Conservation (phyloP, 2,329 filamentous ascomycete genomes). For the Chaetothyriales sp. region DNA sequence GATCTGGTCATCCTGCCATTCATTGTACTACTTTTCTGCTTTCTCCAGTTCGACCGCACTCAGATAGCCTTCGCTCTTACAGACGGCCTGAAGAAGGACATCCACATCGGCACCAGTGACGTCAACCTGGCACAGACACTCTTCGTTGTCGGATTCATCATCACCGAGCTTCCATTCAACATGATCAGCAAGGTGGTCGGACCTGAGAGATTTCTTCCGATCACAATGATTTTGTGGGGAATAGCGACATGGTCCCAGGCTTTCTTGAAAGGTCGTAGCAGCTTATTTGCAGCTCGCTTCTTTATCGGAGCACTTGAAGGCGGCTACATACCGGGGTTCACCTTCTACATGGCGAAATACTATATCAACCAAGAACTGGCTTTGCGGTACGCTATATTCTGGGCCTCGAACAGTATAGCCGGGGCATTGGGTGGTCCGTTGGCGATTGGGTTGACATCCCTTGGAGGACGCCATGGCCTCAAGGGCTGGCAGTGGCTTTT, state of each 20-base stretch:
- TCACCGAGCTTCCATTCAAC: constrained; percentile 23
- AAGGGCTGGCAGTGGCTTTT: constrained; percentile 33
- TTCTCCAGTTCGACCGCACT: too few species aligned
- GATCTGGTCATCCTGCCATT: too few species aligned
- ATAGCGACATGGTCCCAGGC: constrained; percentile 18
- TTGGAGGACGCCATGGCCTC: constrained; percentile 31
- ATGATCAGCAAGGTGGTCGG: constrained; percentile 22
- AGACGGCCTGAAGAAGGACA: too few species aligned
- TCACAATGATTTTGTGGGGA: constrained; percentile 22
- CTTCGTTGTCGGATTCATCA: constrained; percentile 20
- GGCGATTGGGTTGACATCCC: constrained; percentile 26
- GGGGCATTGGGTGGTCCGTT: constrained; percentile 22
- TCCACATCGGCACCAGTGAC: constrained; percentile 37
- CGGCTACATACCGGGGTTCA: constrained; percentile 36
- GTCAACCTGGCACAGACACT: constrained; percentile 26
- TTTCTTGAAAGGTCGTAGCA: constrained; percentile 20
- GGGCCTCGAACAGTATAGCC: constrained; percentile 23
- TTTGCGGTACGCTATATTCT: constrained; percentile 25
- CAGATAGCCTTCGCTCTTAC: too few species aligned
- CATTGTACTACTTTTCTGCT: too few species aligned
- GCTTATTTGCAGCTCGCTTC: constrained; percentile 31
- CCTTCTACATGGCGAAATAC: constrained; percentile 19
- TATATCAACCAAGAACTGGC: constrained; percentile 21
- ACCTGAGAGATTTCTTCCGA: constrained; percentile 21
- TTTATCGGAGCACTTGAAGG: constrained; percentile 37